Evolutionary conservation across 2,329 filamentous ascomycete genomes (phyloP), one percentile per base, ranked within the genome.

Genomic region (Colletotrichum agaves): DNA sequence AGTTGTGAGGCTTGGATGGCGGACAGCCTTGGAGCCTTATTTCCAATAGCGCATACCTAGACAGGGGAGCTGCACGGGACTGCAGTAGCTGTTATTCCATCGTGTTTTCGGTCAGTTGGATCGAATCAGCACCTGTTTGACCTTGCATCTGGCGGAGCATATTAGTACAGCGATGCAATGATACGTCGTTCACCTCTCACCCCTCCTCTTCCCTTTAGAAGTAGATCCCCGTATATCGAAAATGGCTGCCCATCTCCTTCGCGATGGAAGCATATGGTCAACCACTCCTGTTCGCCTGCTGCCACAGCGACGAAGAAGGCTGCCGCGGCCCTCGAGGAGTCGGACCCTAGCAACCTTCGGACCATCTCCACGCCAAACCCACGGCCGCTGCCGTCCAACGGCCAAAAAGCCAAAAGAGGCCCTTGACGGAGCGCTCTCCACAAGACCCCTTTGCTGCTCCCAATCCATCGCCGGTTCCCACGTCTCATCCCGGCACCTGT

Each of bases 401-500:
- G 13, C 19, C n/a, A 13, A 53, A 41, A 43, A 57, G 35, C 19
- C 39, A 37, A 44, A 47, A 57, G 19, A 27, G 23, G 41, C 41
- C 61, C 59, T 55, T 64, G 33, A 55, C 27, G n/a, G 21, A 27
- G 41, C 41, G 35, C 52, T 44, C 56, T 55, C 62, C 47, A 65
- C 49, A 35, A 41, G 13, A 43, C 52, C 52, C 63, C 44, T 62
- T 44, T 44, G 31, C 35, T 35, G 27, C 41, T 63, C 53, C 53
- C 33, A 59, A 52, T 46, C 46, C 64, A 63, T 47, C 53, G 21
- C 46, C 47, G 21, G 56, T 47, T 53, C 53, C 61, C 53, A 59
- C 53, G 37, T 59, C 56, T 23, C 39, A 66, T 66, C 63, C 63
- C 58, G 15, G 63, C 50, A 66, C 33, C 64, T 63, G 60, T 67